Evolutionary conservation across 2,329 filamentous ascomycete species (phyloP), one percentile per base, ranked within the genome.

Genomic region (Dothiorella sarmentorum): DNA sequence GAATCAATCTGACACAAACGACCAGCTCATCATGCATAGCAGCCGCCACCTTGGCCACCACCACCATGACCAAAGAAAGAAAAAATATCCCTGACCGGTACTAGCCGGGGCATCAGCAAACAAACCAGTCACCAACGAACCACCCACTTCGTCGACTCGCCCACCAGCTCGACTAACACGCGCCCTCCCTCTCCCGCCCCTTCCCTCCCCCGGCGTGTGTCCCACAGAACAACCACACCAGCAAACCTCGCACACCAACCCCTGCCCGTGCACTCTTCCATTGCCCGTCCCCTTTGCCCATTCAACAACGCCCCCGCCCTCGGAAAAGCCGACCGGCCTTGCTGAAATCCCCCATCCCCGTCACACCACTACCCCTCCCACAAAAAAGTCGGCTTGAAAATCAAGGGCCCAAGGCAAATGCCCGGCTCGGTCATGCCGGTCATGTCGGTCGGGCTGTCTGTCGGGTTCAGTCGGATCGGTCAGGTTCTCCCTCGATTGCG

Each of bases 281-380:
- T n/a, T n/a, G n/a, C 13, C 7, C 20, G 33, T 5, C 13, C 33
- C 13, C 33, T 37, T n/a, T 6, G 7, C 42, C 47, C 55, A 47
- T 74, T 71, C 70, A 76, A 79, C 59, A 87, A 66, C 35, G 77
- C 75, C 64, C 84, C 77, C 0, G 83, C 81, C 69, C 71, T 43
- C 77, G 75, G 63, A 86, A 84, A 0, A 87, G 66, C 49, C 78
- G 76, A 55, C 80, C 73, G 20, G 76, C 70, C 35, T 83, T 66
- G 7, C 69, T 63, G 4, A 74, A 69, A 56, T 80, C 73, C 1
- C 74, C 71, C 69, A 56, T 80, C 73, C 1, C 74, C 71, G 1
- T 72, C 75, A 63, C 81, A 84, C 76, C 82, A 81, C 13, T 78
- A 49, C 82, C 80, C 55, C 70, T 74, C 60, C 83, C 75, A 84